These are phyloP conservation scores for Cryptococcus depauperatus DNA, from an alignment of 1,284 basidiomycete genomes.

Conservation along the genomic window DNA sequence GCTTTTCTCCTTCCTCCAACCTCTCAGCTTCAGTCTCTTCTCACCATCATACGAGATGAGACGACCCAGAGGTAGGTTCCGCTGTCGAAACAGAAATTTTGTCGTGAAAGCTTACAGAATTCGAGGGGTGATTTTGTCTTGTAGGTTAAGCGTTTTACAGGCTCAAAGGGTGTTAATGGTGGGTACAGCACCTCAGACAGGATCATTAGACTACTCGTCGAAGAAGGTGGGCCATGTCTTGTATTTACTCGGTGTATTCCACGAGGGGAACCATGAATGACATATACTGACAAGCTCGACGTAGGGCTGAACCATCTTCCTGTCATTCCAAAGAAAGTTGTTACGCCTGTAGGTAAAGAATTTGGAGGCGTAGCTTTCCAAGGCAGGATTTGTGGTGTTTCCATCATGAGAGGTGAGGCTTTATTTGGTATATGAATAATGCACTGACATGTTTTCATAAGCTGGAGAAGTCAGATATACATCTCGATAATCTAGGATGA, in stretches of 20 bases:
- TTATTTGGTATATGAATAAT: not conserved
- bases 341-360: constrained; percentile 56
- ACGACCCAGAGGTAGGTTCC: constrained; percentile 52
- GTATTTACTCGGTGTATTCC: not conserved
- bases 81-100: not conserved
- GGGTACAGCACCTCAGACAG: constrained; percentile 54
- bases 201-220: constrained; percentile 55
- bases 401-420: constrained; percentile 60
- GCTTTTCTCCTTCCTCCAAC: constrained; percentile 50
- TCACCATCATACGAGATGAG: constrained; percentile 90
- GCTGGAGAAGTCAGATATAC: constrained; percentile 61
- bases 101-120: not conserved
- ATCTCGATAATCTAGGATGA: not conserved
- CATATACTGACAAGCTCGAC: not conserved
- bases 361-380: constrained; percentile 87
- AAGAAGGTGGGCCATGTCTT: constrained; percentile 47
- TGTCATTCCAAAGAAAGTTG: constrained; percentile 68
- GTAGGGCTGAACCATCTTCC: constrained; percentile 92
- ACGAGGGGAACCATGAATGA: not conserved
- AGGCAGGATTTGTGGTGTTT: constrained; percentile 90
- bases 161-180: not conserved
- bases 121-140: constrained; percentile 90
- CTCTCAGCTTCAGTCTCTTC: constrained; percentile 84
- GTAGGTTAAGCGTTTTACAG: constrained; percentile 42
- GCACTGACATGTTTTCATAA: not conserved